Evolutionary conservation across 371 early-diverging fungal species (phyloP).

Genomic region (Choanephora cucurbitarum): DNA sequence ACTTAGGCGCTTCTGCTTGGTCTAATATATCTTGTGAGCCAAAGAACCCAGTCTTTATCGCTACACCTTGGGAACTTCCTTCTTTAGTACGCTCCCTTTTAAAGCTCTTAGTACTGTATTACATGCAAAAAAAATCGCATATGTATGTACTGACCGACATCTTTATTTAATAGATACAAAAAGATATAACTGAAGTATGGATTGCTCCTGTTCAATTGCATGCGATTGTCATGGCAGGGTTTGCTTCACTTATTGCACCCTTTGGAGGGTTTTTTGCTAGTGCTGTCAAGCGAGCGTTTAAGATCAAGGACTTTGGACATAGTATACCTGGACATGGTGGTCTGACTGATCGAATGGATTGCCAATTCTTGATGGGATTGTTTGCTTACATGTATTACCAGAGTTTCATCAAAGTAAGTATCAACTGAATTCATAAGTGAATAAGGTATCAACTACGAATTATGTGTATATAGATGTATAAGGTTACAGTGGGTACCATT

Average conservation of each 20-base stretch:
- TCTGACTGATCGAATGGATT: conserved; percentile 97
- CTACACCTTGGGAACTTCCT: conserved; percentile 48
- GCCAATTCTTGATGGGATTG: conserved; percentile 97
- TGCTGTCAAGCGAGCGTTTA: conserved; percentile 97
- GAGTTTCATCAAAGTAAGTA: conserved; percentile 77
- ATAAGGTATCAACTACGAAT: background rate
- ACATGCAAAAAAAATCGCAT: conserved; percentile 3
- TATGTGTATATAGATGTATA: conserved; percentile 42
- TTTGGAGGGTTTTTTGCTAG: conserved; percentile 99
- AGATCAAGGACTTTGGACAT: conserved; percentile 98
- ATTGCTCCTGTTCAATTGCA: conserved; percentile 90
- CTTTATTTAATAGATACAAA: conserved; percentile 21
- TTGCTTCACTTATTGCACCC: conserved; percentile 98
- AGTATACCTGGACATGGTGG: conserved; percentile 99
- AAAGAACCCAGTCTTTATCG: conserved; percentile 48
- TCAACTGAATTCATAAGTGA: background rate
- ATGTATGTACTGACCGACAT: too few species aligned
- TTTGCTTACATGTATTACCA: conserved; percentile 94
- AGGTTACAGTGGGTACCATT: conserved; percentile 60
- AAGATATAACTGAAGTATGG: conserved; percentile 33
- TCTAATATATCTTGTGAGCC: conserved; percentile 45
- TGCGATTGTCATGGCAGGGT: conserved; percentile 85
- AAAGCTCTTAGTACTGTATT: conserved; percentile 37
- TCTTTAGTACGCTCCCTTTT: conserved; percentile 23
- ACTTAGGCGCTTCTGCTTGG: conserved; percentile 51